These are phyloP conservation scores for Balansia obtecta DNA, from an alignment of 2,329 filamentous ascomycete genomes.

Conservation along the genomic window DNA sequence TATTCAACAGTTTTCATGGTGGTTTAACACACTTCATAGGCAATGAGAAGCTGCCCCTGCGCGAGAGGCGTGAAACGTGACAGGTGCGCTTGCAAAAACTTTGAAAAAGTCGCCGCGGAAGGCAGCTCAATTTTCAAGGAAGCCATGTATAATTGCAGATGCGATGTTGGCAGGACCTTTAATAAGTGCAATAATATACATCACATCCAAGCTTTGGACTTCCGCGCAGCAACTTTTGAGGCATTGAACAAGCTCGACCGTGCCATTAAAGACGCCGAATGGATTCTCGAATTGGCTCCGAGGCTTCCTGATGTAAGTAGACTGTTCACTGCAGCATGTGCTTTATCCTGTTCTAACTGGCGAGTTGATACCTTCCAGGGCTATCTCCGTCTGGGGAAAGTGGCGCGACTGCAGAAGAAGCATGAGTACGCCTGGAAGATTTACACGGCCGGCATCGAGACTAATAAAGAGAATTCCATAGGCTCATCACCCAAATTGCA, in stretches of 20 bases:
- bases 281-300: slow-evolving; percentile 30
- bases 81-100: slow-evolving; percentile 28
- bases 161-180: slow-evolving; percentile 23
- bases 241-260: slow-evolving; percentile 23
- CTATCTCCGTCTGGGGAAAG: slow-evolving; percentile 29
- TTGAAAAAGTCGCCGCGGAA: slow-evolving; percentile 19
- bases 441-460: slow-evolving; percentile 26
- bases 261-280: slow-evolving; percentile 28
- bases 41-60: slow-evolving; percentile 24
- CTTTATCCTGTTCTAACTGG: not conserved
- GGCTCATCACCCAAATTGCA: slow-evolving; percentile 21
- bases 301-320: slow-evolving; percentile 24
- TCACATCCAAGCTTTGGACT: slow-evolving; percentile 29
- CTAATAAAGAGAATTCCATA: slow-evolving; percentile 14
- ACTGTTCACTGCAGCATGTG: not conserved
- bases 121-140: slow-evolving; percentile 28
- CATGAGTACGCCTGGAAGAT: slow-evolving; percentile 26
- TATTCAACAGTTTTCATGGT: not conserved
- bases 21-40: slow-evolving; percentile 13
- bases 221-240: slow-evolving; percentile 28
- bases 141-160: slow-evolving; percentile 27
- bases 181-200: slow-evolving; percentile 24
- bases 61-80: slow-evolving; percentile 21
- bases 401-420: slow-evolving; percentile 25
- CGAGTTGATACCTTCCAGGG: slow-evolving; percentile 18